A percentile compares a stretch with the other conserved stretches of the same genome.
Evolutionary conservation across 2,329 filamentous ascomycete species (phyloP).

Genomic region (Amphichorda felina): DNA sequence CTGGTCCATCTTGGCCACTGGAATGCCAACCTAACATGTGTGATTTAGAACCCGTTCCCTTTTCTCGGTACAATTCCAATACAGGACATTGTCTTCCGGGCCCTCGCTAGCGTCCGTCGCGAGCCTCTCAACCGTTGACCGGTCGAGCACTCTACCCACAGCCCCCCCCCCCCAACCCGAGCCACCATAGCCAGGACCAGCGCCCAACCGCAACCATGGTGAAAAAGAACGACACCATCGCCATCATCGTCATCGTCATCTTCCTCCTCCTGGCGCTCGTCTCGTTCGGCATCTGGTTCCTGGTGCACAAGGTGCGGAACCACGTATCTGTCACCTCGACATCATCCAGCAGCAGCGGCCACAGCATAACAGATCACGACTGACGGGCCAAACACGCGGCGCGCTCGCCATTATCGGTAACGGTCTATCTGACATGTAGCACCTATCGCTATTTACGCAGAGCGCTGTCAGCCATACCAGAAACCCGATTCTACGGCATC

Average conservation of each 20-base stretch:
- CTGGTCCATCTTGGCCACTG: too few relatives aligned
- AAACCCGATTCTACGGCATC: too few relatives aligned
- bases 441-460: too few relatives aligned
- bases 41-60: too few relatives aligned
- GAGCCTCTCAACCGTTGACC: neutral
- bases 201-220: slow-evolving; percentile 31
- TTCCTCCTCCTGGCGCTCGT: slow-evolving; percentile 50
- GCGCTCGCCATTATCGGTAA: too few relatives aligned
- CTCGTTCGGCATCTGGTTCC: slow-evolving; percentile 50
- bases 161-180: neutral
- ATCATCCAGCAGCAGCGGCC: slow-evolving; percentile 10
- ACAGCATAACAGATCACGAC: neutral
- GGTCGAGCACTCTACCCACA: neutral
- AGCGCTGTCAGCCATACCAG: too few relatives aligned
- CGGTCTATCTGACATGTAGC: too few relatives aligned
- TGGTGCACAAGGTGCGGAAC: slow-evolving; percentile 39
- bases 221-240: slow-evolving; percentile 56
- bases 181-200: neutral
- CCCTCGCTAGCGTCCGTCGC: neutral
- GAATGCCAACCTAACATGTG: too few relatives aligned
- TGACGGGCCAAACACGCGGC: too few relatives aligned
- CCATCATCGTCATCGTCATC: slow-evolving; percentile 55
- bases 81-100: too few relatives aligned
- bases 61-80: too few relatives aligned
- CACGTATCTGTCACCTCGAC: slow-evolving; percentile 26